These are phyloP conservation scores for Talaromyces liani DNA, from an alignment of 495 filamentous ascomycete species.

Conservation along the genomic window DNA sequence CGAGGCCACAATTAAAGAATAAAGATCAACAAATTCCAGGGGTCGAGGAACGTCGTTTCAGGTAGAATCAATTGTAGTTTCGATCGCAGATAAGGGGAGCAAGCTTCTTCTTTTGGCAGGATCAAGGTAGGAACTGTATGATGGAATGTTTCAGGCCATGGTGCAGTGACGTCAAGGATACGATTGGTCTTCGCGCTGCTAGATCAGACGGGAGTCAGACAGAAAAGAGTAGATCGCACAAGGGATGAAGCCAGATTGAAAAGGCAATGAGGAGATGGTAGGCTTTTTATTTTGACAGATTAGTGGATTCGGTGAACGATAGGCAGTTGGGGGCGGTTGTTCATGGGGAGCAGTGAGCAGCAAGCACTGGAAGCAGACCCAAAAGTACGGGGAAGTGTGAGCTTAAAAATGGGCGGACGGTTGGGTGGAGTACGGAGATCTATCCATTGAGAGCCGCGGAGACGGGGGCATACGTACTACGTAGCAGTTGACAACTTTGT, in stretches of 20 bases:
- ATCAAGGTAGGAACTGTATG: neutral
- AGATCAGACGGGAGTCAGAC: neutral
- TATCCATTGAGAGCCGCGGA: neutral
- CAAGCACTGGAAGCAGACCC: neutral
- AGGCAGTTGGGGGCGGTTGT: neutral
- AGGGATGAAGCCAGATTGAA: slow-evolving; percentile 3
- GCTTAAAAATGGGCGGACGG: neutral
- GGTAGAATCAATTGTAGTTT: neutral
- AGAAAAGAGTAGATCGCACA: neutral
- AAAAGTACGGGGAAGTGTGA: neutral
- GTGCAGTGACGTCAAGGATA: slow-evolving; percentile 10
- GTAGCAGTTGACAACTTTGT: neutral
- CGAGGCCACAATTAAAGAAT: slow-evolving; percentile 10
- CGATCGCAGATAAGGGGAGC: neutral
- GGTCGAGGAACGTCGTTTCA: neutral
- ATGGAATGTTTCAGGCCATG: slow-evolving; percentile 5
- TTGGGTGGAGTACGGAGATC: neutral
- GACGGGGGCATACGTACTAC: neutral
- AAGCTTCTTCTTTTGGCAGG: neutral
- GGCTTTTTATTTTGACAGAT: neutral
- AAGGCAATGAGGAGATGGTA: slow-evolving; percentile 3
- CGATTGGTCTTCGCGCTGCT: neutral
- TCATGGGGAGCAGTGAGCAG: neutral
- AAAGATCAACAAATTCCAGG: neutral
- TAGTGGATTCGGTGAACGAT: slow-evolving; percentile 1